Evolutionary conservation across 2,329 filamentous ascomycete species (phyloP).

Genomic region (Aspergillus sp.): DNA sequence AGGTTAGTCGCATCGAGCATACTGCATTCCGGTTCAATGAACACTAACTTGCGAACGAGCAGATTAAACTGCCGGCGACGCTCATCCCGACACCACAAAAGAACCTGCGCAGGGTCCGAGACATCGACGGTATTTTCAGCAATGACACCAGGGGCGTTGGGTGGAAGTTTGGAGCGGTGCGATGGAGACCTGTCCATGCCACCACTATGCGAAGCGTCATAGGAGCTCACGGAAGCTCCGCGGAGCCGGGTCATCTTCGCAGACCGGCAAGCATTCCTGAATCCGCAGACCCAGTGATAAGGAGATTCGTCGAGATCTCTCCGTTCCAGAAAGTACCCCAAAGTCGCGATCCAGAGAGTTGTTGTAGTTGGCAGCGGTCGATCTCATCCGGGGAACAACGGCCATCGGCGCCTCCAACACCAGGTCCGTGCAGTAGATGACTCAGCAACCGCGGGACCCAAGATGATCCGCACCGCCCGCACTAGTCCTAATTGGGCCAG

Average conservation of each 20-base stretch:
- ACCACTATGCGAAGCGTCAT: conserved; percentile 24
- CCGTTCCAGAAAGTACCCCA: not conserved
- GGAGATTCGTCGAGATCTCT: not conserved
- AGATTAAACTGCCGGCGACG: conserved; percentile 52
- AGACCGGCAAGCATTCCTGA: conserved; percentile 27
- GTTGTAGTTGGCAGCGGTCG: not conserved
- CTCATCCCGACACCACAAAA: conserved; percentile 40
- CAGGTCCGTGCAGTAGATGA: not conserved
- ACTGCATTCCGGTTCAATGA: conserved; percentile 8
- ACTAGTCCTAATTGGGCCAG: not conserved
- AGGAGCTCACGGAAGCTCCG: conserved; percentile 37
- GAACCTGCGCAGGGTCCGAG: conserved; percentile 35
- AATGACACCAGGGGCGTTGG: conserved; percentile 40
- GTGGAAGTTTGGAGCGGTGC: conserved; percentile 40
- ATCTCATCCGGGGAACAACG: not conserved
- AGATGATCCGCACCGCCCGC: not conserved
- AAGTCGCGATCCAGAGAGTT: no score
- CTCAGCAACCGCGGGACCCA: not conserved
- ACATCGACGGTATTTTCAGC: conserved; percentile 40
- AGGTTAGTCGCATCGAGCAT: conserved; percentile 7
- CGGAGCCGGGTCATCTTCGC: conserved; percentile 43
- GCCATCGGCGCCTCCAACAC: not conserved
- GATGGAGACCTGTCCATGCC: conserved; percentile 28
- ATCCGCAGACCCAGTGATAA: not conserved
- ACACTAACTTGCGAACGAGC: conserved; percentile 63